Evolutionary conservation across 139 green algal genomes (phyloP).

Genomic region (Chlamydomonas applanata): DNA sequence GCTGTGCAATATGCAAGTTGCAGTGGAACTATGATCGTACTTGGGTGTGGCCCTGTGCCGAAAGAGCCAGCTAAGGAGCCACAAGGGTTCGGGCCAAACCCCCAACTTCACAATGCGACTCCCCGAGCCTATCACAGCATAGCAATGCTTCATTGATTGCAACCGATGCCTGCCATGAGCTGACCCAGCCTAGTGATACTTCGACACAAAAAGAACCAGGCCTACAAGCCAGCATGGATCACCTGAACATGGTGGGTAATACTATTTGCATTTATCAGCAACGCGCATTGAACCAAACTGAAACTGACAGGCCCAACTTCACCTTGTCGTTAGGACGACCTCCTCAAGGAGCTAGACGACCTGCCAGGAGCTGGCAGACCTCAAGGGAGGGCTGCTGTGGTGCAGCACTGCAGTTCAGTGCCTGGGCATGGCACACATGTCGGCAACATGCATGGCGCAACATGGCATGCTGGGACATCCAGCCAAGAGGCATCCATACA

Average conservation of each 20-base stretch:
- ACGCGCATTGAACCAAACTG: no score
- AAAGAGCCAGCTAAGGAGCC: no score
- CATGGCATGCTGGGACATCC: neutral
- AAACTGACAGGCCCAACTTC: conserved; percentile 10
- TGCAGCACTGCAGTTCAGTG: neutral
- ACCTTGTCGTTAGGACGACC: conserved; percentile 20
- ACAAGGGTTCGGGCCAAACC: no score
- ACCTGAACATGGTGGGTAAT: no score
- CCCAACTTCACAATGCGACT: no score
- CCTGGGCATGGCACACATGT: neutral
- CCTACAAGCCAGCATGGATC: conserved; percentile 1
- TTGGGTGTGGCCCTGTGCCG: no score
- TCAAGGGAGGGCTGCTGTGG: neutral
- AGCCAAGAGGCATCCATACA: neutral
- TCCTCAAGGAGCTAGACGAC: conserved; percentile 37
- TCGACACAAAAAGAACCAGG: neutral
- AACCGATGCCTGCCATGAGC: neutral
- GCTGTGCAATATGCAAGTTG: no score
- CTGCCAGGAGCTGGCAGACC: conserved; percentile 2
- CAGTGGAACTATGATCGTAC: no score
- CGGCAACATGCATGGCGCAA: neutral
- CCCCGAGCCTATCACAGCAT: no score
- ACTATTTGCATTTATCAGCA: neutral
- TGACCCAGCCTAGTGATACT: neutral
- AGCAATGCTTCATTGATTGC: no score